Conservation (phyloP, 1,284 basidiomycete species). For the Somion occarium region DNA sequence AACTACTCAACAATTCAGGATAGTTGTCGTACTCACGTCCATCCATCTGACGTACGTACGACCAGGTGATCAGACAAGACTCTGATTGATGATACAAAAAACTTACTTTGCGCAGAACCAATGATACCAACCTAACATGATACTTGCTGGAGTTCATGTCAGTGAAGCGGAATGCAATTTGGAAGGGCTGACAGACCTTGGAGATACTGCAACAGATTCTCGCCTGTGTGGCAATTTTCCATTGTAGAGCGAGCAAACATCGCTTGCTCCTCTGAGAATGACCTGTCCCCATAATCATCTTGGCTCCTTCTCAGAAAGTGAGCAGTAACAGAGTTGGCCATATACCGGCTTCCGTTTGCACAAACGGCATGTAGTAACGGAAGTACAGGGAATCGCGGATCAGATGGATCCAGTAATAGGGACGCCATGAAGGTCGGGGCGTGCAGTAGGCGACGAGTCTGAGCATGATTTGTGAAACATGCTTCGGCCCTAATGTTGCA, state of each 20-base stretch:
- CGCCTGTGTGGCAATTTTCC: constrained; percentile 41
- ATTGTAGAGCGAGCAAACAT: constrained; percentile 47
- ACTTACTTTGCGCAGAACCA: constrained; percentile 13
- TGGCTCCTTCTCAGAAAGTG: background rate
- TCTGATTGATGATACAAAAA: background rate
- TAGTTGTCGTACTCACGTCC: constrained; percentile 41
- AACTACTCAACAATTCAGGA: background rate
- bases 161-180: background rate
- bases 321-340: constrained; percentile 4
- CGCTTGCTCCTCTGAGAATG: constrained; percentile 62
- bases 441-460: constrained; percentile 60
- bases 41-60: constrained; percentile 46
- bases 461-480: constrained; percentile 66
- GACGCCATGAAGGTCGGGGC: constrained; percentile 52
- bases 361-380: constrained; percentile 70
- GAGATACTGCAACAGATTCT: constrained; percentile 50
- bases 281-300: constrained; percentile 15
- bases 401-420: constrained; percentile 53
- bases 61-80: background rate
- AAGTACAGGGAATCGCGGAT: constrained; percentile 61
- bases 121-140: constrained; percentile 14
- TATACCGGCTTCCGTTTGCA: constrained; percentile 61
- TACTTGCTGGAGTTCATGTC: constrained; percentile 4
- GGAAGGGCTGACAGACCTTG: constrained; percentile 42
- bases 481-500: constrained; percentile 46